Conservation (phyloP, 164 flowering plant genomes). For the Stephania japonica region DNA sequence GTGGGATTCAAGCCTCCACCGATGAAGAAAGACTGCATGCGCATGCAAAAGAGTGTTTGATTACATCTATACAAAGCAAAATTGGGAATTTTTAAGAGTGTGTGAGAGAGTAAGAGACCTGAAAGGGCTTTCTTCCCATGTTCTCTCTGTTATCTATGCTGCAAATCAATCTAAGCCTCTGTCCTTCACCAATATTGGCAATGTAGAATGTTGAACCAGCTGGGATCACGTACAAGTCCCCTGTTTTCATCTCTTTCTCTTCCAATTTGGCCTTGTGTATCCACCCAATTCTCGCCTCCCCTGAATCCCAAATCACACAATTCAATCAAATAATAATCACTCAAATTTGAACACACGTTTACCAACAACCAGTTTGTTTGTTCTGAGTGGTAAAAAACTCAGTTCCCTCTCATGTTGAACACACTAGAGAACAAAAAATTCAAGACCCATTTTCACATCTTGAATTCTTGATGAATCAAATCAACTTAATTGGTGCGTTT, state of each 20-base stretch:
- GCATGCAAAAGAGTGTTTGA: neutral
- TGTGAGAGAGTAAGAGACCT: conserved; percentile 26
- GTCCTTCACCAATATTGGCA: conserved; percentile 56
- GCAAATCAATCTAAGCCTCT: conserved; percentile 63
- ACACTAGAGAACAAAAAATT: too few species aligned
- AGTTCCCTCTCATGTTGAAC: too few species aligned
- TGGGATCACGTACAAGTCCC: conserved; percentile 70
- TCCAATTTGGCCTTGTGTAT: conserved; percentile 49
- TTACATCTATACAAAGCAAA: too few species aligned
- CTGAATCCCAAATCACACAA: conserved; percentile 27
- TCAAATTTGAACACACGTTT: too few species aligned
- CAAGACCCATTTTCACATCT: too few species aligned
- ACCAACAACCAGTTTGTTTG: too few species aligned
- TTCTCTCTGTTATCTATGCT: conserved; percentile 71
- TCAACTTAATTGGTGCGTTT: too few species aligned
- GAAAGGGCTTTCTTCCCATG: conserved; percentile 42
- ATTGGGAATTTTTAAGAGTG: neutral
- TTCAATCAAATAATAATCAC: too few species aligned
- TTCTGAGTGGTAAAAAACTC: too few species aligned
- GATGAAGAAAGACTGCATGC: conserved; percentile 84
- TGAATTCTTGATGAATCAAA: too few species aligned
- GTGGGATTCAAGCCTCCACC: conserved; percentile 72
- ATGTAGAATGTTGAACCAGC: conserved; percentile 84
- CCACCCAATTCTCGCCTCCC: conserved; percentile 66
- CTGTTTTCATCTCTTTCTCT: conserved; percentile 49